Conservation (phyloP, 169 alveolate genomes). For the Plasmodium vivax region DNA sequence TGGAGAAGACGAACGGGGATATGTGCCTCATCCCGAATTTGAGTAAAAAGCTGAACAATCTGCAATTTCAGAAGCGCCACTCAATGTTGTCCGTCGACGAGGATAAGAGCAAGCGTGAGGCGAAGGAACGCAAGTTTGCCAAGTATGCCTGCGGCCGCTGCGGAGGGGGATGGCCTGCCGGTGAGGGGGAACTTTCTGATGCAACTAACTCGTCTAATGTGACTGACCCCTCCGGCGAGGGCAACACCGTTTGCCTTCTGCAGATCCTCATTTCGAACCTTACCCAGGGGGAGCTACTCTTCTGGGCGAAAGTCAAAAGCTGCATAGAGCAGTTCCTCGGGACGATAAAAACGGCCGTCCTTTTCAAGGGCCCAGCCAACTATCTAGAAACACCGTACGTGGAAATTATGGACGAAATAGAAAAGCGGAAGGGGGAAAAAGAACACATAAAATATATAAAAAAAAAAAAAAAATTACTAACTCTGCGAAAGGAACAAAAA, state of each 20-base stretch:
- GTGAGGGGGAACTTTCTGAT: not conserved
- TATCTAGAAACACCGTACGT: constrained; percentile 55
- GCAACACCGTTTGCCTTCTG: constrained; percentile 18
- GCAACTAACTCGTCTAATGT: not conserved
- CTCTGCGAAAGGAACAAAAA: constrained; percentile 35
- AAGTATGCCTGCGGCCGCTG: constrained; percentile 51
- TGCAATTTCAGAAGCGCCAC: not conserved
- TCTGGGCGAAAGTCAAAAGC: constrained; percentile 34
- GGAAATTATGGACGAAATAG: constrained; percentile 26
- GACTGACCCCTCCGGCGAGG: not conserved
- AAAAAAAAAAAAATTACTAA: constrained; percentile 26
- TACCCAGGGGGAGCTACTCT: constrained; percentile 34
- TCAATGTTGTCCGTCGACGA: constrained; percentile 10
- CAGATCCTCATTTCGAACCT: constrained; percentile 60
- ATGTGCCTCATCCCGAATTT: not conserved
- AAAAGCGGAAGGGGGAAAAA: not conserved
- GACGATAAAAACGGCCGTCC: constrained; percentile 4
- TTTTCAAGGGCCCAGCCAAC: constrained; percentile 9
- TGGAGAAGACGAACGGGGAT: not conserved
- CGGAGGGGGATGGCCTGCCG: not conserved
- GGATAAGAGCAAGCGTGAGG: constrained; percentile 14
- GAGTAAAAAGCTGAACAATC: not conserved
- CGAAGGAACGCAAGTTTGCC: constrained; percentile 20
- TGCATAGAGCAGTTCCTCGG: constrained; percentile 41
- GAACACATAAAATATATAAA: constrained; percentile 9